phyloP scores from a whole-genome alignment of 352 stramenopile genomes.

The Phytophthora boehmeriae region DNA sequence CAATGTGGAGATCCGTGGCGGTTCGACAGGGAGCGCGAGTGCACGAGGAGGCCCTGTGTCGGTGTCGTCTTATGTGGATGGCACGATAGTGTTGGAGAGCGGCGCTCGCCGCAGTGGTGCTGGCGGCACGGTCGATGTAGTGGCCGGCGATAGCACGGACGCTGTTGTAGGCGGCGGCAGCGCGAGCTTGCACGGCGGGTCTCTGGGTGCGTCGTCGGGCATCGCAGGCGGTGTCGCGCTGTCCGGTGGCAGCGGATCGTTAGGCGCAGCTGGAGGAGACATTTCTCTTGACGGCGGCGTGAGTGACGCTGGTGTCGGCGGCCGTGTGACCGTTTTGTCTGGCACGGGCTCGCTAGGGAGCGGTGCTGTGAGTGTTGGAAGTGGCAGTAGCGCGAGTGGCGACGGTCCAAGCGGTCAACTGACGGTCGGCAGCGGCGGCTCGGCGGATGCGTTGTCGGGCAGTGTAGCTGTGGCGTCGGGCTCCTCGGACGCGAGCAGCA shows the following conservation, averaged over 20 bases:
- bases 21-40: background rate
- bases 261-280: slow-evolving; percentile 10
- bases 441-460: slow-evolving; percentile 9
- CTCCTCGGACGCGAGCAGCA: slow-evolving; percentile 8
- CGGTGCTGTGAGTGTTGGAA: slow-evolving; percentile 9
- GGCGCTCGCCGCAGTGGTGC: slow-evolving; percentile 14
- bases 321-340: slow-evolving; percentile 11
- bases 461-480: slow-evolving; percentile 17
- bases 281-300: slow-evolving; percentile 3
- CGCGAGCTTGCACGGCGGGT: slow-evolving; percentile 6
- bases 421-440: slow-evolving; percentile 4
- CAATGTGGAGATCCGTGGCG: slow-evolving; percentile 1
- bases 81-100: background rate
- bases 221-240: slow-evolving; percentile 13
- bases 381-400: slow-evolving; percentile 5
- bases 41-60: slow-evolving; percentile 4
- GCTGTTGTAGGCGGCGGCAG: slow-evolving; percentile 15
- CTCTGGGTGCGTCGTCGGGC: slow-evolving; percentile 2
- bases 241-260: slow-evolving; percentile 22
- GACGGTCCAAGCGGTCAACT: slow-evolving; percentile 7
- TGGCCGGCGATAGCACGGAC: slow-evolving; percentile 18
- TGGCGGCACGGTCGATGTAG: slow-evolving; percentile 17
- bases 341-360: slow-evolving; percentile 15
- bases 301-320: slow-evolving; percentile 2
- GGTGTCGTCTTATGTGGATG: background rate